Conservation (phyloP, 2,329 filamentous ascomycete genomes). For the Epichloe uncinata region DNA sequence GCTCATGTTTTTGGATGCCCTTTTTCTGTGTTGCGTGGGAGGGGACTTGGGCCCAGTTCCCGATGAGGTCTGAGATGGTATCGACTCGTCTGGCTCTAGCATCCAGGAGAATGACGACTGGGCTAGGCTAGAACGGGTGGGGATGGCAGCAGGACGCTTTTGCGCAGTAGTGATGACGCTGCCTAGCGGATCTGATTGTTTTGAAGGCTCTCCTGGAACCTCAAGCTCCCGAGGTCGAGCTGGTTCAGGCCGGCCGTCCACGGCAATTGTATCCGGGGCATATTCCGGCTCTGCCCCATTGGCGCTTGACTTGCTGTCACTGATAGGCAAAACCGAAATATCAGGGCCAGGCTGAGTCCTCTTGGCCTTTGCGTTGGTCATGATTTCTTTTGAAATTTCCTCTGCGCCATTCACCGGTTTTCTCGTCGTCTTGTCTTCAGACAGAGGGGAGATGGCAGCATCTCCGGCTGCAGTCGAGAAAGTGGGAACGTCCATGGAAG, state of each 20-base stretch:
- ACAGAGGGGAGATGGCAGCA: neutral
- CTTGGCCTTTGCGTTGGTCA: neutral
- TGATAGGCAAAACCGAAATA: neutral
- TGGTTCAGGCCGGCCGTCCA: neutral
- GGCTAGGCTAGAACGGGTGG: conserved; percentile 51
- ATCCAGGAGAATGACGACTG: conserved; percentile 73
- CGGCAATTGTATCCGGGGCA: neutral
- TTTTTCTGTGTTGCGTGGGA: conserved; percentile 25
- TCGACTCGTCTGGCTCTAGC: conserved; percentile 44
- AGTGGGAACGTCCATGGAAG: conserved; percentile 34
- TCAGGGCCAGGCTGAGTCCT: neutral
- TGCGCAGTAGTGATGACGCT: conserved; percentile 1
- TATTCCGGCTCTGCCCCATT: neutral
- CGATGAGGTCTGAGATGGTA: conserved; percentile 11
- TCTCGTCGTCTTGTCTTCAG: neutral
- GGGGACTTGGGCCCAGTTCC: conserved; percentile 17
- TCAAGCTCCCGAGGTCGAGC: neutral
- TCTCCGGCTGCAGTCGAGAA: neutral
- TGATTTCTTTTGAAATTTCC: neutral
- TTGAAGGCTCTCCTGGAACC: neutral
- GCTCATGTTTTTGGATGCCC: conserved; percentile 28
- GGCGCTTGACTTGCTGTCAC: neutral
- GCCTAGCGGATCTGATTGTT: neutral
- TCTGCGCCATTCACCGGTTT: neutral
- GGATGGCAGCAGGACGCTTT: conserved; percentile 29